These are phyloP conservation scores for Trichoderma cornu-damae DNA, from an alignment of 2,329 filamentous ascomycete species.

Conservation along the genomic window DNA sequence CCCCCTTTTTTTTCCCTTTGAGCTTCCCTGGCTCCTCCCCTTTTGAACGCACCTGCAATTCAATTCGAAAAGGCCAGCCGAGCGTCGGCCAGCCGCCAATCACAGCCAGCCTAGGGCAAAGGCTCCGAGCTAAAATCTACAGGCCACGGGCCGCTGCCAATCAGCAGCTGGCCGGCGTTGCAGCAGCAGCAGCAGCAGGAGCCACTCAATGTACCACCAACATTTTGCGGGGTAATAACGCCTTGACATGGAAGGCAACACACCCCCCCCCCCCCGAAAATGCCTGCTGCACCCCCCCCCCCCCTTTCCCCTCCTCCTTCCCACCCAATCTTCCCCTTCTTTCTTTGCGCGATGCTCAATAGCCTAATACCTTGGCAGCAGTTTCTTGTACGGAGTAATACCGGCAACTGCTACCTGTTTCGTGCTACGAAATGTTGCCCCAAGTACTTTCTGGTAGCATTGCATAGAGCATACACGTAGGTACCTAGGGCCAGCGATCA, in stretches of 20 bases:
- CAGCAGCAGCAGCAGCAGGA: background rate
- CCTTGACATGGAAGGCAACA: constrained; percentile 3
- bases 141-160: constrained; percentile 20
- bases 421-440: too few species aligned
- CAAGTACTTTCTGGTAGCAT: too few species aligned
- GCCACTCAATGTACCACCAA: constrained; percentile 14
- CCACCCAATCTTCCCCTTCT: too few species aligned
- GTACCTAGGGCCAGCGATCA: too few species aligned
- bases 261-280: background rate
- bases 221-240: constrained; percentile 19
- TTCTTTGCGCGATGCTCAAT: background rate
- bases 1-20: background rate
- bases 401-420: background rate
- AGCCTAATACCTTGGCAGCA: background rate
- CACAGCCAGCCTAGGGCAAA: background rate
- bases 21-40: too few species aligned
- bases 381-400: background rate
- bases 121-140: constrained; percentile 13
- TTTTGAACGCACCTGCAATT: background rate
- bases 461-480: too few species aligned
- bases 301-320: too few species aligned
- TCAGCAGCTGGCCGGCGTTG: constrained; percentile 16
- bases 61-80: background rate
- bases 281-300: background rate
- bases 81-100: constrained; percentile 9